Percentiles rank a stretch among this genome's conserved stretches.
Evolutionary conservation across 2,329 filamentous ascomycete genomes (phyloP).

Genomic region (Colletotrichum orbiculare): DNA sequence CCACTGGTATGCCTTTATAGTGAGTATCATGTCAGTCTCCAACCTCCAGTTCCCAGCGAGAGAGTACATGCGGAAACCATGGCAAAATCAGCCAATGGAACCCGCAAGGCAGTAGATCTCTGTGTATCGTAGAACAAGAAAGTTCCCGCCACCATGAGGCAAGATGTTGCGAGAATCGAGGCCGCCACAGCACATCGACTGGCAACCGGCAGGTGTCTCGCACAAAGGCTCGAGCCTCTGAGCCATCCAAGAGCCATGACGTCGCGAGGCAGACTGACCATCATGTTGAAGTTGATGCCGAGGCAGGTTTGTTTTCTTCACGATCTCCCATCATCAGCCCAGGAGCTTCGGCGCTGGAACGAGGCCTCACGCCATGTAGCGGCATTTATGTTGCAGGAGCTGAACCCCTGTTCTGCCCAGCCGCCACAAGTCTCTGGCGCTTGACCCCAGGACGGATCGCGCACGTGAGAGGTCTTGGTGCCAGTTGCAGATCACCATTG

Average conservation of each 20-base stretch:
- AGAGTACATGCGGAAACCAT: conserved; percentile 14
- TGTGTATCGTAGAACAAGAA: not conserved
- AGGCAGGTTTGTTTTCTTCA: no score
- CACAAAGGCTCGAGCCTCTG: no score
- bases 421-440: not conserved
- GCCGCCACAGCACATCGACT: not conserved
- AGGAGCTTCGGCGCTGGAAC: not conserved
- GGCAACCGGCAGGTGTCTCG: not conserved
- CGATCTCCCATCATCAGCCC: not conserved
- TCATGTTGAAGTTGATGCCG: not conserved
- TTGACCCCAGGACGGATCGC: not conserved
- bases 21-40: not conserved
- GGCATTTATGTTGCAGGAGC: not conserved
- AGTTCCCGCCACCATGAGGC: not conserved
- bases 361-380: not conserved
- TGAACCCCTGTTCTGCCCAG: not conserved
- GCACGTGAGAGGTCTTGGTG: not conserved
- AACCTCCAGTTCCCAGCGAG: not conserved
- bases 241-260: not conserved
- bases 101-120: not conserved
- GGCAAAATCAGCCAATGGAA: not conserved
- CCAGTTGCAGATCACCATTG: no score
- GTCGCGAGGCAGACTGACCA: not conserved
- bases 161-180: not conserved
- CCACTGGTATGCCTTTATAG: not conserved